These are phyloP conservation scores for Parathielavia appendiculata DNA, from an alignment of 495 filamentous ascomycete species.

Conservation along the genomic window DNA sequence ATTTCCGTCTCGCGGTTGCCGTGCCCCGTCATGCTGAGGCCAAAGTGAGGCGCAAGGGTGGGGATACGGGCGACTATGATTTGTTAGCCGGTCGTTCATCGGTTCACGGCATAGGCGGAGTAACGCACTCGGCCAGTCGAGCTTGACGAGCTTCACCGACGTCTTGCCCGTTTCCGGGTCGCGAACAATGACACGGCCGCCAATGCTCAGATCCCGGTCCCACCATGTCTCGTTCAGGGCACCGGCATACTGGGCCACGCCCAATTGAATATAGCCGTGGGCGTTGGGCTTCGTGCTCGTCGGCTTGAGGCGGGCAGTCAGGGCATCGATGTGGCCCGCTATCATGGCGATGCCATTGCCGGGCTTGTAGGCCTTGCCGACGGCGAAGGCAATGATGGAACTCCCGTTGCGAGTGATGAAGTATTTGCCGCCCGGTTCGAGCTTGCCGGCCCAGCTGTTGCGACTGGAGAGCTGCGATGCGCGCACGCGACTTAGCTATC, in stretches of 20 bases:
- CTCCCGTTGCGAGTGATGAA: constrained; percentile 81
- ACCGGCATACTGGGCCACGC: constrained; percentile 88
- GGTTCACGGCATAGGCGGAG: neutral
- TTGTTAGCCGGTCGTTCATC: neutral
- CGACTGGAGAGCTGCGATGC: constrained; percentile 65
- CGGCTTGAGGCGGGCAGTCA: constrained; percentile 86
- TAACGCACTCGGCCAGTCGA: constrained; percentile 70
- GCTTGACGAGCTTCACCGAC: constrained; percentile 73
- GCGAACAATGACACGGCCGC: constrained; percentile 79
- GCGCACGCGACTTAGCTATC: neutral
- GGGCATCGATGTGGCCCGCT: constrained; percentile 87
- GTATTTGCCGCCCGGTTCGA: constrained; percentile 81
- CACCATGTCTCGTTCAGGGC: constrained; percentile 84
- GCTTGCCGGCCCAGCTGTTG: constrained; percentile 67
- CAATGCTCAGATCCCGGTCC: constrained; percentile 88
- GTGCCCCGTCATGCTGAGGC: constrained; percentile 65
- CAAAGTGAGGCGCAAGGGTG: constrained; percentile 91
- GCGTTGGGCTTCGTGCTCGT: constrained; percentile 73
- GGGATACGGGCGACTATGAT: constrained; percentile 73
- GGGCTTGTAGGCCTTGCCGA: constrained; percentile 74
- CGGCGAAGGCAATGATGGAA: constrained; percentile 77
- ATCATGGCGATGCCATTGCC: constrained; percentile 79
- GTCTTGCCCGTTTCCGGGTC: constrained; percentile 71
- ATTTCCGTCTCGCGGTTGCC: constrained; percentile 91
- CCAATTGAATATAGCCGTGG: constrained; percentile 83